Percentiles rank a stretch among this genome's conserved stretches.
Conservation (phyloP, 176 grass and related monocot species). For the Echinochloa phyllopogon region DNA sequence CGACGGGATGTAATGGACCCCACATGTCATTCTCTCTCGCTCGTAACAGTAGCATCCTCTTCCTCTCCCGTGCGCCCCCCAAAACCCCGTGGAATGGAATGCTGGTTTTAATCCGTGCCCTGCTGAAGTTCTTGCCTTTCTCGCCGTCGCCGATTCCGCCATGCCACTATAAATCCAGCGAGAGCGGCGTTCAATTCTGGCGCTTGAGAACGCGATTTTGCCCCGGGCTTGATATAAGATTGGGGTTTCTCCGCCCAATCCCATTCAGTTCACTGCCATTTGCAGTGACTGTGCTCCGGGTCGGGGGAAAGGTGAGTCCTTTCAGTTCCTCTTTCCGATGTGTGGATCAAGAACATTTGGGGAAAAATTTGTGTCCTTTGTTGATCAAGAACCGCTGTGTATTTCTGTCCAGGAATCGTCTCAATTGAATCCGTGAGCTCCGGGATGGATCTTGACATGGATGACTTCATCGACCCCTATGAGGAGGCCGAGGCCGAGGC, state of each 20-base stretch:
- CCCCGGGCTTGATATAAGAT: not conserved
- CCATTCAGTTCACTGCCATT: not conserved
- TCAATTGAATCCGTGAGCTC: not conserved
- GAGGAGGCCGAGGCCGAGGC: conserved; percentile 60
- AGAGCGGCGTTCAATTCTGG: not conserved
- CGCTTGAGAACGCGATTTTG: not conserved
- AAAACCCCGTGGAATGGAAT: conserved; percentile 13
- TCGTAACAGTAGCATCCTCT: not conserved
- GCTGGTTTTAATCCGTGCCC: not conserved
- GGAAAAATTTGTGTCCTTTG: not conserved
- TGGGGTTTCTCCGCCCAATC: not conserved
- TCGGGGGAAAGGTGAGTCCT: conserved; percentile 9
- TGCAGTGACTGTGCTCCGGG: not conserved
- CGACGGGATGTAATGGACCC: not conserved
- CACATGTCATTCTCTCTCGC: not conserved
- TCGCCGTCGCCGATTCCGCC: conserved; percentile 47
- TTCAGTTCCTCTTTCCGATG: not conserved
- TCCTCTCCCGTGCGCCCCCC: not conserved
- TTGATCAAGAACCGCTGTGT: not conserved
- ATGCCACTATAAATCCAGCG: not conserved
- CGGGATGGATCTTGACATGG: conserved; percentile 46
- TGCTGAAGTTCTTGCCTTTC: not conserved
- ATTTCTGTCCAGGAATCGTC: not conserved
- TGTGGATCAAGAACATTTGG: not conserved
- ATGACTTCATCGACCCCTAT: conserved; percentile 59